Base-by-base conservation (phyloP, 371 early-diverging fungal species). In the Rhizopus microsporus region DNA sequence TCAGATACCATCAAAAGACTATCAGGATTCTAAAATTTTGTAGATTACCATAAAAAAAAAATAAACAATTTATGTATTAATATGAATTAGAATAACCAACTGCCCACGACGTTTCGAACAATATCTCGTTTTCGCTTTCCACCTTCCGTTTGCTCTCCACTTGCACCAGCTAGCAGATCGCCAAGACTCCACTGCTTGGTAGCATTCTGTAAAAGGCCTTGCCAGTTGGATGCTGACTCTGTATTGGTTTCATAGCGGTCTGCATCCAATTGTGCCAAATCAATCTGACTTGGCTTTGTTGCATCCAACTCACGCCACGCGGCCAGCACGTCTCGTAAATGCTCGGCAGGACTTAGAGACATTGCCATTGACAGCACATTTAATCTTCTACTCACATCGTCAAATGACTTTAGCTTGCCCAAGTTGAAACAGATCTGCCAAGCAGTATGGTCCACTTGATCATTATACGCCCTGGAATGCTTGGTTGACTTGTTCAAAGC, bases 351-450 rank as follows among this genome's bases (percentile, higher is more conserved):
- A 49, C 88, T 84, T 30, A 84, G 51, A 3, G 78, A 66, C 56
- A 88, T 65, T 4, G 88, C 88, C 73, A 82, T 85, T 0, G 85
- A 86, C 9, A 86, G 65, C 5, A 84, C 73, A 34, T 79, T 78
- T 54, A 84, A 53, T 38, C 80, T 71, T 55, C 81, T 68, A 31
- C 67, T 69, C 8, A 80, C 56, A 38, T 85, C 80, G 5, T 60
- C 52, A 55, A 67, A 84, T 0, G 59, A 56, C 2, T 80, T 68
- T 13, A 75, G 47, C 49, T 77, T 79, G 17, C 78, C 84, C 7
- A 86, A 59, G 35, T 75, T 72, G 37, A 80, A 74, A 51, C 86
- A 87, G 29, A 80, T 74, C 23, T 79, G 71, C 80, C 86, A 87
- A 8, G 79, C 74, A 0, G 77, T 69, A 40, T 83, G 77, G 17